A percentile compares a stretch with the other conserved stretches of the same genome.
Evolutionary conservation across 768 basidiomycete species (phyloP).

Genomic region (Leccinum barrowsii): DNA sequence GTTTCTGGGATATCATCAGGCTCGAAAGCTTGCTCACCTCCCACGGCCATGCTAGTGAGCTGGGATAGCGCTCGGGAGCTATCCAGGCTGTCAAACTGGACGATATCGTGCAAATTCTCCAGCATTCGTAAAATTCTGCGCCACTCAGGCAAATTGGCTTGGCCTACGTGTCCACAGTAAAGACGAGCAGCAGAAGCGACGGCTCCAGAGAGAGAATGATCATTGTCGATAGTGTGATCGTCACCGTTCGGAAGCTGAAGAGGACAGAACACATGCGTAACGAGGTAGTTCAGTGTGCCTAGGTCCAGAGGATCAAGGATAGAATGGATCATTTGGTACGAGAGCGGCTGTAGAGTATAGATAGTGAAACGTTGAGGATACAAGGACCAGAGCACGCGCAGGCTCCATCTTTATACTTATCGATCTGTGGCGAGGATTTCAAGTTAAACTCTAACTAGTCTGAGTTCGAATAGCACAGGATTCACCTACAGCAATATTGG

Average conservation of each 20-base stretch:
- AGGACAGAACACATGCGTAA: constrained; percentile 38
- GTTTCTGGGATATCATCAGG: too few species aligned
- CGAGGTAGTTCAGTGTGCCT: constrained; percentile 17
- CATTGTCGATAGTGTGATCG: constrained; percentile 13
- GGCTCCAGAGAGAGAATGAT: constrained; percentile 24
- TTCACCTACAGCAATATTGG: neutral
- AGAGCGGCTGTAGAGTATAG: neutral
- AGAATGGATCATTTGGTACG: neutral
- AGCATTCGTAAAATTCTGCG: neutral
- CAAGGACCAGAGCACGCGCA: neutral
- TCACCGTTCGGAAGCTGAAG: constrained; percentile 37
- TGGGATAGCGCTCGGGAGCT: constrained; percentile 1
- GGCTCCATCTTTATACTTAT: neutral
- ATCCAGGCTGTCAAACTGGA: constrained; percentile 12
- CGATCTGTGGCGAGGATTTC: neutral
- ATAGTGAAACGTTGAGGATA: neutral
- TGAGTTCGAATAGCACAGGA: neutral
- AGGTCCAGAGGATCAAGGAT: neutral
- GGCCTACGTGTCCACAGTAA: constrained; percentile 2
- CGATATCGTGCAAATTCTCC: neutral
- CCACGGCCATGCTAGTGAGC: neutral
- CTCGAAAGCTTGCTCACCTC: too few species aligned
- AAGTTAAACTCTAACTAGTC: neutral
- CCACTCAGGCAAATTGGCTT: neutral
- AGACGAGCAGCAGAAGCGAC: constrained; percentile 19